Base-by-base conservation (phyloP, 2,329 filamentous ascomycete species). In the Xylaria sp. region DNA sequence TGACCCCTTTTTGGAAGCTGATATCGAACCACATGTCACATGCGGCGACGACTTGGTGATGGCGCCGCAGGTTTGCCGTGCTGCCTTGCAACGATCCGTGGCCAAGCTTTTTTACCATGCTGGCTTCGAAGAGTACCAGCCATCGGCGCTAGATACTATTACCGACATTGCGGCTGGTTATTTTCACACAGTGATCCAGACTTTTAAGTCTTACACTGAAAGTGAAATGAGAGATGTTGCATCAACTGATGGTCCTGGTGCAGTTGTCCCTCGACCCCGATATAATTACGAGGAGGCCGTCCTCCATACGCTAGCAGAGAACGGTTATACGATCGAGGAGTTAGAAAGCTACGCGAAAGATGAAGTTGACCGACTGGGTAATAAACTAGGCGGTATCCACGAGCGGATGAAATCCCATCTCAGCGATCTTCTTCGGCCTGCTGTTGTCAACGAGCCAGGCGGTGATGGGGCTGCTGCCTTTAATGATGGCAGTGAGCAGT, bases 111-210 rank as follows among this genome's bases (percentile, higher is more conserved):
- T 97, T 69, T 99, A 97, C 71, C 91, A 96, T 71, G 90, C 92
- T 47, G 94, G 94, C 0, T 99, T 97, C 65, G 94, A 99, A 74
- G 94, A 99, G 72, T 90, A 95, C 63, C 94, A 99, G 71, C 94
- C 94, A 11, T 96, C 92, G 47, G 93, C 94, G 34, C 79, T 99
- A 35, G 94, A 99, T 67, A 84, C 90, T 0, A 85, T 96, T 44
- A 96, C 94, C 0, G 92, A 96, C 67, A 84, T 97, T 55, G 92
- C 92, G 0, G 87, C 87, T 2, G 90, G 95, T 67, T 99, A 93
- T 72, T 96, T 99, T 69, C 82, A 86, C 59, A 96, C 95, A 71
- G 80, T 99, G 8, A 85, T 88, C 13, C 83, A 83, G 60, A 92
- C 90, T 0, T 84, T 97, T 68, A 91, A 89, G 65, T 80, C 88